These are phyloP conservation scores for Ichthyophonus hoferi DNA, from an alignment of 208 protist species.

Conservation along the genomic window DNA sequence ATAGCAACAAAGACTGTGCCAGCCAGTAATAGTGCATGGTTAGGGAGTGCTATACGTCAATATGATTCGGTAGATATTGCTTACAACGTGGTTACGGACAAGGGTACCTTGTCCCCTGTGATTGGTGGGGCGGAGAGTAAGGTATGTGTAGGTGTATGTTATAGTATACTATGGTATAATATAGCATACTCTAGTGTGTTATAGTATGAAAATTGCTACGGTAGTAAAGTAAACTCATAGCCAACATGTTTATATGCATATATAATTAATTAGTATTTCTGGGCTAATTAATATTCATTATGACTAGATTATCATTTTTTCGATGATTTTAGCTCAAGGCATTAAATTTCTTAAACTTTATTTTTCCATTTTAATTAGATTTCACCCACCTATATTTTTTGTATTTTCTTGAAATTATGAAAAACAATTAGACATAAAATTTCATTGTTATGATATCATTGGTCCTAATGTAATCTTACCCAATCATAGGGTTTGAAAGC, in stretches of 20 bases:
- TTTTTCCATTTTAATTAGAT: no score
- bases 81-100: constrained; percentile 84
- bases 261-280: no score
- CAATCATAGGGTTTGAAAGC: neutral
- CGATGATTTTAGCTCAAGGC: no score
- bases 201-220: neutral
- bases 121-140: constrained; percentile 49
- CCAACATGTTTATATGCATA: neutral
- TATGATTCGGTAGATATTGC: constrained; percentile 76
- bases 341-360: no score
- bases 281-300: no score
- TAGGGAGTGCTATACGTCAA: neutral
- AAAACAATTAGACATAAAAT: no score
- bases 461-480: no score
- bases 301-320: no score
- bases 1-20: constrained; percentile 66
- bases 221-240: neutral
- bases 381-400: no score
- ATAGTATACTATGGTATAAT: neutral
- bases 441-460: no score
- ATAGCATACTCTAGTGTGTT: no score
- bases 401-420: no score
- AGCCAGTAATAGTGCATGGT: neutral
- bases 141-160: neutral
- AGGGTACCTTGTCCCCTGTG: constrained; percentile 88